A percentile compares a stretch with the other conserved stretches of the same genome.
Conservation (phyloP, 345 rosid species). For the Lepidium aucheri region DNA sequence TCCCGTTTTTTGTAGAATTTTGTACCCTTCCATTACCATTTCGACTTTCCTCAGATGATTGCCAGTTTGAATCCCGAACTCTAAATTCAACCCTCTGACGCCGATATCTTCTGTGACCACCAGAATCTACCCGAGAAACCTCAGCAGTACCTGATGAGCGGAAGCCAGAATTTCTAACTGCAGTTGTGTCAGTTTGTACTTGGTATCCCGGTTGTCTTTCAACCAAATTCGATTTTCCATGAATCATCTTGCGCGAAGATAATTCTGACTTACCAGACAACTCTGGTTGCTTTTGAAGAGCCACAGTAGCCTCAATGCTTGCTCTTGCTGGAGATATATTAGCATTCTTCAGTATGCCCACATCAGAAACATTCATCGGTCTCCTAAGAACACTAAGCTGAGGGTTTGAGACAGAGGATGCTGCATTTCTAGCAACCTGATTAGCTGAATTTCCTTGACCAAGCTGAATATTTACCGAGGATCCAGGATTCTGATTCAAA, state of each 20-base stretch:
- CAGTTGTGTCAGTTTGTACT: slow-evolving; percentile 28
- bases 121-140: slow-evolving; percentile 43
- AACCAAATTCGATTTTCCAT: slow-evolving; percentile 31
- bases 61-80: slow-evolving; percentile 49
- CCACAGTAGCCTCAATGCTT: slow-evolving; percentile 22
- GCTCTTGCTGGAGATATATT: slow-evolving; percentile 32
- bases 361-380: slow-evolving; percentile 40
- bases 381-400: slow-evolving; percentile 40
- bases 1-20: slow-evolving; percentile 32
- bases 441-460: slow-evolving; percentile 34
- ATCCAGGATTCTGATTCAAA: slow-evolving; percentile 44
- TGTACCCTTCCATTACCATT: slow-evolving; percentile 40
- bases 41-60: slow-evolving; percentile 41
- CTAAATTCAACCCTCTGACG: slow-evolving; percentile 69
- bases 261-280: slow-evolving; percentile 29
- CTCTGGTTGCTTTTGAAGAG: slow-evolving; percentile 40
- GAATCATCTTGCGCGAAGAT: slow-evolving; percentile 31
- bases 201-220: slow-evolving; percentile 40
- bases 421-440: slow-evolving; percentile 28
- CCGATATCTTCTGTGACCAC: slow-evolving; percentile 53
- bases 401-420: slow-evolving; percentile 33
- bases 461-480: slow-evolving; percentile 35
- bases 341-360: slow-evolving; percentile 26
- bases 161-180: slow-evolving; percentile 46
- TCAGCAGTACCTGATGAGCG: slow-evolving; percentile 48